Evolutionary conservation across 2,329 filamentous ascomycete genomes (phyloP).

Genomic region (Aspergillus ruber): DNA sequence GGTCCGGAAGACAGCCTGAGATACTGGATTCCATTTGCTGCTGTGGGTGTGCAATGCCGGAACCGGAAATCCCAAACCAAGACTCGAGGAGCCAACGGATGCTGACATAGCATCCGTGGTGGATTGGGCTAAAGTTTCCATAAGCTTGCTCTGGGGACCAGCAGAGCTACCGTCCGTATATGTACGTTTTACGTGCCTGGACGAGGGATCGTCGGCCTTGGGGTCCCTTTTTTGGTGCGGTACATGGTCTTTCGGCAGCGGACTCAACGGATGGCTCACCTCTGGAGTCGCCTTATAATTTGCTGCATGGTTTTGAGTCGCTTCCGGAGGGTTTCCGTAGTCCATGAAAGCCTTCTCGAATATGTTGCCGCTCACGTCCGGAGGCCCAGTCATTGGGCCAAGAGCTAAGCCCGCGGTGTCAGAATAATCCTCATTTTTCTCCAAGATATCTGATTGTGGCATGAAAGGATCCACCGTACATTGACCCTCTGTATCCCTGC

Average conservation of each 20-base stretch:
- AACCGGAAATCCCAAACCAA: conserved; percentile 33
- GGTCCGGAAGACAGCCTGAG: conserved; percentile 97
- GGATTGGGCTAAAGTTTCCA: conserved; percentile 78
- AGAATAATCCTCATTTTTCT: conserved; percentile 45
- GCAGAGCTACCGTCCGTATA: conserved; percentile 75
- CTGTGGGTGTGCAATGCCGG: conserved; percentile 76
- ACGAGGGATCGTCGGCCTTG: conserved; percentile 41
- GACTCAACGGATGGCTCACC: conserved; percentile 17
- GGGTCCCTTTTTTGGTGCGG: conserved; percentile 25
- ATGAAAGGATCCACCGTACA: conserved; percentile 78
- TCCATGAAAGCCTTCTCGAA: conserved; percentile 76
- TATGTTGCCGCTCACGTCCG: conserved; percentile 67
- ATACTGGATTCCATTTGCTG: conserved; percentile 81
- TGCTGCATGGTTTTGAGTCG: not conserved
- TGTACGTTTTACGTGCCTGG: conserved; percentile 69
- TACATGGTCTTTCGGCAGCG: conserved; percentile 25
- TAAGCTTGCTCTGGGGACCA: conserved; percentile 71
- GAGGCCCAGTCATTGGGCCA: conserved; percentile 75
- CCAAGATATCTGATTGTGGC: conserved; percentile 71
- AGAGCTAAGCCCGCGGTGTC: conserved; percentile 40
- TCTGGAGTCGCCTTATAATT: not conserved
- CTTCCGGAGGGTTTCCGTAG: conserved; percentile 3
- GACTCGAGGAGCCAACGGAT: conserved; percentile 26
- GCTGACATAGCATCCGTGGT: conserved; percentile 48
- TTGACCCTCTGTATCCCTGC: conserved; percentile 79